These are phyloP conservation scores for Thalia dealbata DNA, from an alignment of 176 grass and related monocot species.

Conservation along the genomic window DNA sequence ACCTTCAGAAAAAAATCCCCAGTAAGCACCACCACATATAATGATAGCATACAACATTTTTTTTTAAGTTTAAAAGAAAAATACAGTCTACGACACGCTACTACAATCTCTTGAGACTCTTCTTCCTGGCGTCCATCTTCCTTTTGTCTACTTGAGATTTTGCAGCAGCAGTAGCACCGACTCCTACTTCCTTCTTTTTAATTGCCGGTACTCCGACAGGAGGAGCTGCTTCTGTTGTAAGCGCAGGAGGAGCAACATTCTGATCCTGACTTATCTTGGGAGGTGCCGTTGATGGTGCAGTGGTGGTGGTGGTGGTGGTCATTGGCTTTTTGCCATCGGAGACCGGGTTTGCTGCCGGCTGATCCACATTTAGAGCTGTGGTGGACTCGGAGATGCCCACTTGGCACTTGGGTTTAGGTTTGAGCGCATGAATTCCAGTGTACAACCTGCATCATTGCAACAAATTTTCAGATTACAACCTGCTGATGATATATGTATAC, in stretches of 20 bases:
- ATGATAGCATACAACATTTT: too few relatives aligned
- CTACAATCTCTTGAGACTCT: constrained; percentile 73
- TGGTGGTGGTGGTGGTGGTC: constrained; percentile 2
- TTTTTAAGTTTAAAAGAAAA: too few relatives aligned
- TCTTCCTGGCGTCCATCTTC: constrained; percentile 84
- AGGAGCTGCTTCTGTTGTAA: constrained; percentile 4
- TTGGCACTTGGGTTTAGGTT: constrained; percentile 54
- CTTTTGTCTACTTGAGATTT: constrained; percentile 53
- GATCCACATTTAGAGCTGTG: constrained; percentile 52
- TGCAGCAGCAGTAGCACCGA: background rate
- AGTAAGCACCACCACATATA: background rate
- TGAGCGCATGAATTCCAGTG: constrained; percentile 72
- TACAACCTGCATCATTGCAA: constrained; percentile 25
- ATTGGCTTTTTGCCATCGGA: constrained; percentile 27
- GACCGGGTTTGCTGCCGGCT: constrained; percentile 26
- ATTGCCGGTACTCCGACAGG: constrained; percentile 24
- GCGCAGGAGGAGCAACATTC: constrained; percentile 27
- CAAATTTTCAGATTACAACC: background rate
- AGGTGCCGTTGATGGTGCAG: constrained; percentile 24
- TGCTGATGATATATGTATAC: background rate
- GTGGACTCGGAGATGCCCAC: constrained; percentile 65
- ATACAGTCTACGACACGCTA: background rate
- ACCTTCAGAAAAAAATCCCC: too few relatives aligned
- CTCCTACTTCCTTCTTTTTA: constrained; percentile 32
- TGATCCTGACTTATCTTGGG: constrained; percentile 43